phyloP scores from a whole-genome alignment of 1,139 yeast genomes.

The Pichia sp. region DNA sequence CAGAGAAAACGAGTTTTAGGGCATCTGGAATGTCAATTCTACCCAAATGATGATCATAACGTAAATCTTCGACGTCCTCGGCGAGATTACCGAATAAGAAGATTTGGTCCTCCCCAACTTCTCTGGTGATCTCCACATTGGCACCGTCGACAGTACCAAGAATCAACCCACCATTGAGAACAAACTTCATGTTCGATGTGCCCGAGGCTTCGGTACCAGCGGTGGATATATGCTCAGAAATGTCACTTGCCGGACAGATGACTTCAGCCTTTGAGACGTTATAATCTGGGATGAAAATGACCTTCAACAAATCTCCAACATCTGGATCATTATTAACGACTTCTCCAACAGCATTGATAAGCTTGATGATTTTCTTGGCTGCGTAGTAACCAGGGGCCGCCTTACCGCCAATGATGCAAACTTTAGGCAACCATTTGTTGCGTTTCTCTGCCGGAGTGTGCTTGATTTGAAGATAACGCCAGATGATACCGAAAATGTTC shows the following conservation, averaged over 20 bases:
- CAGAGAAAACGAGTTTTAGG: constrained; percentile 57
- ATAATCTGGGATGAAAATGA: constrained; percentile 85
- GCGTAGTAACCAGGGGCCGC: constrained; percentile 96
- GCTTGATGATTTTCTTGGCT: constrained; percentile 86
- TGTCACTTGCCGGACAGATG: constrained; percentile 83
- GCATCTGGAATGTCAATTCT: constrained; percentile 49
- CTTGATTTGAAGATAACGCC: constrained; percentile 76
- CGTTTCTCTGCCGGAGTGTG: constrained; percentile 64
- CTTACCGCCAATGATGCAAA: constrained; percentile 85
- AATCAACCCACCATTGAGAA: constrained; percentile 86
- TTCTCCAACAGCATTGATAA: constrained; percentile 74
- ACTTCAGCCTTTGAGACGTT: constrained; percentile 92
- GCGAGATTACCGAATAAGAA: constrained; percentile 88
- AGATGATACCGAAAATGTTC: constrained; percentile 83
- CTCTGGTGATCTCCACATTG: constrained; percentile 90
- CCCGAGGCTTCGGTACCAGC: constrained; percentile 98
- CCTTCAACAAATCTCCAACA: constrained; percentile 73
- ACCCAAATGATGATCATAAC: constrained; percentile 68
- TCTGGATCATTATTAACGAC: constrained; percentile 77
- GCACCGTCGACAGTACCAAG: constrained; percentile 98
- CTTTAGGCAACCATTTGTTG: constrained; percentile 66
- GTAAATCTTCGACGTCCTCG: constrained; percentile 80
- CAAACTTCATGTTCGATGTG: constrained; percentile 94
- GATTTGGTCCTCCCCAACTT: constrained; percentile 85
- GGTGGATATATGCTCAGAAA: constrained; percentile 93